phyloP scores from a whole-genome alignment of 345 rosid species.

The Lumnitzera littorea region DNA sequence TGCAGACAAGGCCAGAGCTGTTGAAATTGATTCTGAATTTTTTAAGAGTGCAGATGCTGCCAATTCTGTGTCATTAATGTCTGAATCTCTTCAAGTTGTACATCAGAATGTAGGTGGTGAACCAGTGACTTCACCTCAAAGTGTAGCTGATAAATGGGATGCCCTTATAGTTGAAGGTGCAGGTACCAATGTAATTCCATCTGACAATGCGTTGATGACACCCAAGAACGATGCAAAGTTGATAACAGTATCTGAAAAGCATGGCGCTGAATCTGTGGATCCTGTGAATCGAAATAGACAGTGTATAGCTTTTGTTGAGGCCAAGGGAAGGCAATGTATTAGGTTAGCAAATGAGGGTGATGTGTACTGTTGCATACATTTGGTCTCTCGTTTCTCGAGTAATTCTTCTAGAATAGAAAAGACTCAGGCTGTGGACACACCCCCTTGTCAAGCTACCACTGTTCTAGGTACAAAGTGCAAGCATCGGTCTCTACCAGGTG shows the following conservation, averaged over 20 bases:
- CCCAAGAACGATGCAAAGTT: slow-evolving; percentile 25
- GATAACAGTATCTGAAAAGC: slow-evolving; percentile 29
- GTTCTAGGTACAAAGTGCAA: slow-evolving; percentile 95
- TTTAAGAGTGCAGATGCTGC: slow-evolving; percentile 38
- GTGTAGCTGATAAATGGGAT: slow-evolving; percentile 63
- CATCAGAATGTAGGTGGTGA: slow-evolving; percentile 6
- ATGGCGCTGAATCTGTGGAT: slow-evolving; percentile 37
- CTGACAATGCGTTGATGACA: slow-evolving; percentile 23
- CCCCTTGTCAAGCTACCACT: slow-evolving; percentile 88
- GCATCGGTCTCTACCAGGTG: slow-evolving; percentile 84
- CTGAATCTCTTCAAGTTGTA: slow-evolving; percentile 21
- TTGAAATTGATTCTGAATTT: slow-evolving; percentile 50
- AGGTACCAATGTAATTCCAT: slow-evolving; percentile 24
- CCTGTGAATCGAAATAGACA: slow-evolving; percentile 66
- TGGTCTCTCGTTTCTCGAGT: slow-evolving; percentile 88
- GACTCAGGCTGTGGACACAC: slow-evolving; percentile 45
- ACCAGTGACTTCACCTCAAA: slow-evolving; percentile 12
- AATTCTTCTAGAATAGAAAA: slow-evolving; percentile 46
- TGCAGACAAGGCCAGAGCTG: slow-evolving; percentile 30
- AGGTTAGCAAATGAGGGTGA: slow-evolving; percentile 99
- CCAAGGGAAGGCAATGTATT: slow-evolving; percentile 94
- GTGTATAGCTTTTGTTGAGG: slow-evolving; percentile 85
- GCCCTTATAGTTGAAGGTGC: slow-evolving; percentile 57
- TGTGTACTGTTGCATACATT: slow-evolving; percentile 93
- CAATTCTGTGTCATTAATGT: slow-evolving; percentile 22